Conservation (phyloP, 108 stramenopile genomes). For the Cylindrotheca fusiformis region DNA sequence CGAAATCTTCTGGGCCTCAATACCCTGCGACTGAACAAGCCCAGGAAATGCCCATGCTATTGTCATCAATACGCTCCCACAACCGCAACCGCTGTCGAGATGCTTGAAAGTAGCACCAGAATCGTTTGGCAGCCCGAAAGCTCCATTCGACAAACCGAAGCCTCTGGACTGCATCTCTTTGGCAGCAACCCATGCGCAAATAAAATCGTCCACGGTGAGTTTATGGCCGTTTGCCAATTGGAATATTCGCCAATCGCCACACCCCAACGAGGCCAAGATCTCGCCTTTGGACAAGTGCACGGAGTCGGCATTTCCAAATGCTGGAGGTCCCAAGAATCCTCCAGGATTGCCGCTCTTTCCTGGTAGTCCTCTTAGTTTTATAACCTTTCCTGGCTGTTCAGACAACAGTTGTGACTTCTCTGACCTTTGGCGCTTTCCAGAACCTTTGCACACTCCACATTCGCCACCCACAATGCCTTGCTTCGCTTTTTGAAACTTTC, state of each 20-base stretch:
- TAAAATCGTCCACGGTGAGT: constrained; percentile 36
- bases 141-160: neutral
- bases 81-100: constrained; percentile 31
- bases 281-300: constrained; percentile 13
- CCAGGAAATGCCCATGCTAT: constrained; percentile 35
- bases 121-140: constrained; percentile 11
- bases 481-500: constrained; percentile 14
- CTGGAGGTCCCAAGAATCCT: constrained; percentile 10
- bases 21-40: constrained; percentile 22
- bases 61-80: constrained; percentile 35
- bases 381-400: constrained; percentile 22
- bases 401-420: constrained; percentile 8
- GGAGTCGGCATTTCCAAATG: constrained; percentile 1
- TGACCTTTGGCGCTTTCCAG: constrained; percentile 16
- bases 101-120: constrained; percentile 6
- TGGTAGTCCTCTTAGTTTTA: constrained; percentile 13
- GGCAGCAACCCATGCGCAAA: constrained; percentile 35
- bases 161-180: constrained; percentile 30
- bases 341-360: constrained; percentile 7
- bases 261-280: constrained; percentile 25
- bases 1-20: constrained; percentile 31
- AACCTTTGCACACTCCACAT: constrained; percentile 28
- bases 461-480: constrained; percentile 9
- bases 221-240: constrained; percentile 37
- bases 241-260: constrained; percentile 36